Base-by-base conservation (phyloP, 768 basidiomycete species). In the Suillus alpinus region DNA sequence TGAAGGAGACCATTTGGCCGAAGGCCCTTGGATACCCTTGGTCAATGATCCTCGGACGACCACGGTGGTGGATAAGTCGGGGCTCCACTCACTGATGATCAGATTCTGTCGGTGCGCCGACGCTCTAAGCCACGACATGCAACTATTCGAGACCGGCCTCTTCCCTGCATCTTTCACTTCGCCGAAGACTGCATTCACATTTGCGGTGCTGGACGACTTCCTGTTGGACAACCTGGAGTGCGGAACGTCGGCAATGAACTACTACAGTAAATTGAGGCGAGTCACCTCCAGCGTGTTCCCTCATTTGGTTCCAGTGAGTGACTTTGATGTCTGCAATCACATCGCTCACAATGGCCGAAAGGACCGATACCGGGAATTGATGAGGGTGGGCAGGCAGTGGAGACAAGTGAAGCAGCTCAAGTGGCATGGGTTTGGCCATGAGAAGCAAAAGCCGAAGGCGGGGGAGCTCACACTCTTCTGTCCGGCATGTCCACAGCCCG, bases 161-260 rank as follows among this genome's bases (percentile, higher is more conserved):
- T 62, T 62, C 23, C 59, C 50, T 1, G 59, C 58, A 16, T 50
- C 37, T 20, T 37, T 60, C 0, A 36, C 32, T 14, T 29, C n/a
- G 7, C 59, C 13, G n/a, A n/a, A n/a, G n/a, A n/a, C n/a, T n/a
- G n/a, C n/a, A n/a, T n/a, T n/a, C n/a, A n/a, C n/a, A n/a, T n/a
- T n/a, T n/a, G n/a, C n/a, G n/a, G n/a, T n/a, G n/a, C n/a, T 62
- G 14, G 40, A 59, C 2, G 6, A 59, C 40, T 62, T 59, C 26
- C 49, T 36, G 13, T 18, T 62, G 9, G 61, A 64, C 18, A 57
- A 57, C 26, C 46, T 64, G 14, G 52, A 52, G 32, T 67, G 63
- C 6, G 58, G 64, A 43, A 66, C 58, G 14, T 58, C 63, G 0
- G 50, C 66, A 1, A 62, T 65, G 43, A 59, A 29, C 44, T 66